Conservation (phyloP, 176 grass and related monocot species). For the Zoysia pacifica region DNA sequence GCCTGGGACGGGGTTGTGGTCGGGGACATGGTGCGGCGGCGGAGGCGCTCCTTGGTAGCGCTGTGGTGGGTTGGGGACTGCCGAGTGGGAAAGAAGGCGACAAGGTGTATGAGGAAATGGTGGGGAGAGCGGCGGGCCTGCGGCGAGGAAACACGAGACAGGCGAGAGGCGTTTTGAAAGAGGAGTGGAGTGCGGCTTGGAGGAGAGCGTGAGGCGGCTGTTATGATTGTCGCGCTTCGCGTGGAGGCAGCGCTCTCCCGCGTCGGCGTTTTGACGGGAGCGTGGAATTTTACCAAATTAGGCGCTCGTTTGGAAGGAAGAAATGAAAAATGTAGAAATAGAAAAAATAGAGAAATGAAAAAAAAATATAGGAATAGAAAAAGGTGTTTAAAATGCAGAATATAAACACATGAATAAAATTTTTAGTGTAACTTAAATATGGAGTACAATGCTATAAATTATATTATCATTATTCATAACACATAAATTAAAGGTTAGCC, state of each 20-base stretch:
- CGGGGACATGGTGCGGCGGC: conserved; percentile 31
- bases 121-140: not conserved
- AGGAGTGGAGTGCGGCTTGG: not conserved
- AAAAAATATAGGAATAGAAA: too few relatives aligned
- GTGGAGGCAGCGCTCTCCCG: conserved; percentile 14
- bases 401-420: too few relatives aligned
- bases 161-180: conserved; percentile 3
- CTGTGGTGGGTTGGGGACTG: not conserved
- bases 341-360: too few relatives aligned
- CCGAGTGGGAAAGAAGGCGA: not conserved
- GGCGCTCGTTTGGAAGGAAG: too few relatives aligned
- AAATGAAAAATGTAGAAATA: too few relatives aligned
- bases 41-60: not conserved
- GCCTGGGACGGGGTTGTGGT: conserved; percentile 42
- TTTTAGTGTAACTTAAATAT: too few relatives aligned
- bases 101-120: conserved; percentile 25
- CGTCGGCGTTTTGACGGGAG: not conserved
- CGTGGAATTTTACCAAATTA: too few relatives aligned
- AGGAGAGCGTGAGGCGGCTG: not conserved
- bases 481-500: too few relatives aligned
- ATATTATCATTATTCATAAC: too few relatives aligned
- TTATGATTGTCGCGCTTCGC: conserved; percentile 35
- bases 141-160: not conserved
- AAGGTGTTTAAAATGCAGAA: too few relatives aligned
- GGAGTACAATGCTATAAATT: too few relatives aligned